Evolutionary conservation across 345 rosid genomes (phyloP).

Genomic region (Pistacia vera): DNA sequence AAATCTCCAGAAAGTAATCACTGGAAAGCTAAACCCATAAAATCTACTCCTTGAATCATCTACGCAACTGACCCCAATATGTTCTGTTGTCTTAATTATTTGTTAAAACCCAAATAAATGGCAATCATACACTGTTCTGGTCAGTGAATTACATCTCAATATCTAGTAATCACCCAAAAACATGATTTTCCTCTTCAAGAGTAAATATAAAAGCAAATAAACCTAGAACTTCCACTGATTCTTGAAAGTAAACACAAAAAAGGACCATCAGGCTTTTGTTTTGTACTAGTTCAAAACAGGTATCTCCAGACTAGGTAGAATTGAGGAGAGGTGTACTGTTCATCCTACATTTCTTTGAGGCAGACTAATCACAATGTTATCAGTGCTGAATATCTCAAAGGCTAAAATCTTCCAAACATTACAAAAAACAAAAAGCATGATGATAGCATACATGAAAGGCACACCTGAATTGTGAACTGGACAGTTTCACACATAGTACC

Average conservation of each 20-base stretch:
- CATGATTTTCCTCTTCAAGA: neutral
- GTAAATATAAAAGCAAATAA: neutral
- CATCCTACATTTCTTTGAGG: neutral
- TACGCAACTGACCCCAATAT: too few relatives aligned
- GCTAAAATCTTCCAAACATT: neutral
- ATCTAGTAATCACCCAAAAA: neutral
- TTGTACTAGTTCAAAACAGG: neutral
- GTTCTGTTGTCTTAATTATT: too few relatives aligned
- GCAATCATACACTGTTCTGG: neutral
- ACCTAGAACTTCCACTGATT: neutral
- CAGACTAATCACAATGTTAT: too few relatives aligned
- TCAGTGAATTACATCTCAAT: neutral
- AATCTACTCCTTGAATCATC: too few relatives aligned
- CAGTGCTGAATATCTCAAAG: too few relatives aligned
- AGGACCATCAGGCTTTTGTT: neutral
- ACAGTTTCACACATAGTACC: neutral
- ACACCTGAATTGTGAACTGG: neutral
- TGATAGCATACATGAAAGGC: neutral
- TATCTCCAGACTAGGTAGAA: neutral
- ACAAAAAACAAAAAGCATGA: neutral
- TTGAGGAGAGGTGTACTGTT: neutral
- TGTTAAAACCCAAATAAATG: neutral
- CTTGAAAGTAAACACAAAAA: neutral
- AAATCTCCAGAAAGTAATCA: too few relatives aligned
- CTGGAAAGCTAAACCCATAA: too few relatives aligned